Percentiles rank a stretch among this genome's conserved stretches.
Evolutionary conservation across 2,329 filamentous ascomycete species (phyloP).

Genomic region (Botrytis elliptica): DNA sequence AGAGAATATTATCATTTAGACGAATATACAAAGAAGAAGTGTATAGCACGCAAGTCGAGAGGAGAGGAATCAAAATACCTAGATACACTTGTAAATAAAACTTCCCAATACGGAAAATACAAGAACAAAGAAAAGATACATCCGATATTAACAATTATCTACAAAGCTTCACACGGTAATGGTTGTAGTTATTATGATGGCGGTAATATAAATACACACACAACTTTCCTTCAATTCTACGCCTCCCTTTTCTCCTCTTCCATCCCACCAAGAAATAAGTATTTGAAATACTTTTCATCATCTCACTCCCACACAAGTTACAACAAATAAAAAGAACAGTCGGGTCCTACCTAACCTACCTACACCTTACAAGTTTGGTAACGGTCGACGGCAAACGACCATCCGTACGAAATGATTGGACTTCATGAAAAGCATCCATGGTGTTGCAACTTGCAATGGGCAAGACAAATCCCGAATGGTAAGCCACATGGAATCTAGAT

Average conservation of each 20-base stretch:
- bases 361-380: background rate
- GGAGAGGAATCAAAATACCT: too few species aligned
- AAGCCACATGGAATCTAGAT: conserved; percentile 3
- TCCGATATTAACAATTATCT: too few species aligned
- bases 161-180: too few species aligned
- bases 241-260: background rate
- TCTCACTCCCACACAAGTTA: background rate
- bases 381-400: background rate
- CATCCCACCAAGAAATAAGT: too few species aligned
- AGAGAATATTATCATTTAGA: too few species aligned
- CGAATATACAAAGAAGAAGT: too few species aligned
- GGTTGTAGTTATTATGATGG: too few species aligned
- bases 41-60: too few species aligned
- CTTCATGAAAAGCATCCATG: background rate
- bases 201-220: too few species aligned
- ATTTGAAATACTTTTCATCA: background rate
- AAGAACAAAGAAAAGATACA: too few species aligned
- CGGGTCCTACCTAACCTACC: background rate
- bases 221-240: background rate
- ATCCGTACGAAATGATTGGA: background rate
- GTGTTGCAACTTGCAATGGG: background rate
- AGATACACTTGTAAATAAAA: too few species aligned
- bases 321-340: background rate
- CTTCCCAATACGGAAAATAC: too few species aligned
- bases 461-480: background rate